These are phyloP conservation scores for Colletotrichum lindemuthianum DNA, from an alignment of 2,329 filamentous ascomycete species.

Conservation along the genomic window DNA sequence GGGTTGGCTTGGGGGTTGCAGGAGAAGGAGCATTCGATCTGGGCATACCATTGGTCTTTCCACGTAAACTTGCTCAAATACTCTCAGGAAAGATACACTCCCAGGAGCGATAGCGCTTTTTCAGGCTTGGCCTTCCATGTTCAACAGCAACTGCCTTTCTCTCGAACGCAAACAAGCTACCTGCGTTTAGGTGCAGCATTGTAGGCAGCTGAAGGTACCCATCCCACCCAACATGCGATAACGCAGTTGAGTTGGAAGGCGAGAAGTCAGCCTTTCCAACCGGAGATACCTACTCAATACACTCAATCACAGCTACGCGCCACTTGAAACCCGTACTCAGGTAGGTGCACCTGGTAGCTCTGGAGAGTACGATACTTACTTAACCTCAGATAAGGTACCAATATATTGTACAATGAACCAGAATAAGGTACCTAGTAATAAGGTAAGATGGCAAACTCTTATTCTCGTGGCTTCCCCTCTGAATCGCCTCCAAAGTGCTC, in stretches of 20 bases:
- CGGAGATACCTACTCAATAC: too few species aligned
- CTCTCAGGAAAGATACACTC: conserved; percentile 32
- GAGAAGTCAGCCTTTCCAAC: neutral
- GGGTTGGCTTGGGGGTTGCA: neutral
- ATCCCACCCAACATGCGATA: conserved; percentile 23
- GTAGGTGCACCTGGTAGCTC: too few species aligned
- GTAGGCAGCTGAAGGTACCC: too few species aligned
- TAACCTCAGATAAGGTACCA: too few species aligned
- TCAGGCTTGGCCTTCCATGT: conserved; percentile 12
- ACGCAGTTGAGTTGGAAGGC: neutral
- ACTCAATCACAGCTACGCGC: too few species aligned
- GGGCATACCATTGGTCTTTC: conserved; percentile 9
- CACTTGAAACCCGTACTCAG: too few species aligned
- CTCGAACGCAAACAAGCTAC: neutral
- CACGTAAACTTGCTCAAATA: conserved; percentile 40
- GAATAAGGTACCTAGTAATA: too few species aligned
- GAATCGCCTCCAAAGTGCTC: conserved; percentile 14
- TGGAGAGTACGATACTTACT: too few species aligned
- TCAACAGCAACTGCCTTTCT: neutral
- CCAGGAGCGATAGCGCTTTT: conserved; percentile 28
- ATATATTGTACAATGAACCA: too few species aligned
- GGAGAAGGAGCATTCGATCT: neutral
- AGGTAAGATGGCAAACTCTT: neutral
- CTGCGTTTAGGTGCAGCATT: neutral
- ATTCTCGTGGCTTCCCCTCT: neutral